A percentile compares a stretch with the other conserved stretches of the same genome.
phyloP scores from a whole-genome alignment of 2,329 filamentous ascomycete species.

The Ophiocordyceps camponoti-floridani region DNA sequence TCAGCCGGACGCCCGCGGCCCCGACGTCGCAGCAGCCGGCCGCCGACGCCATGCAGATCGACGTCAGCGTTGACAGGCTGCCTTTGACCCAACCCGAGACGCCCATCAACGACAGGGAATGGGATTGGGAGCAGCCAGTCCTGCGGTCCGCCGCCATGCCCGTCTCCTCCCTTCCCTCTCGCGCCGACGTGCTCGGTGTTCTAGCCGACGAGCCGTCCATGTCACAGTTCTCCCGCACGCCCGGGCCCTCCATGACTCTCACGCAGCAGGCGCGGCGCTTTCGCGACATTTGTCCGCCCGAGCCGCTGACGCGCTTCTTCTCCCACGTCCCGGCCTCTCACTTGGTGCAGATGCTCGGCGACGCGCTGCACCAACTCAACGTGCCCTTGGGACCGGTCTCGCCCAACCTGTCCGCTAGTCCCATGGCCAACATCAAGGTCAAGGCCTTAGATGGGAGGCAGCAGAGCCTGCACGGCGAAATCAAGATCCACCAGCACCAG shows the following conservation, averaged over 20 bases:
- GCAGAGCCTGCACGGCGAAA: constrained; percentile 57
- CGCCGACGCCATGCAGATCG: constrained; percentile 52
- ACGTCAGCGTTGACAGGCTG: constrained; percentile 33
- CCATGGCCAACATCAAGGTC: constrained; percentile 49
- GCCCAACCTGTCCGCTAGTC: constrained; percentile 32
- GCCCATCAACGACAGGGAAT: constrained; percentile 53
- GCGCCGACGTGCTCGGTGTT: constrained; percentile 31
- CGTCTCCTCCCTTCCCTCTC: constrained; percentile 15
- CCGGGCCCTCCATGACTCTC: constrained; percentile 61
- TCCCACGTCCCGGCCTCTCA: constrained; percentile 59
- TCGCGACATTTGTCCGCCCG: constrained; percentile 75
- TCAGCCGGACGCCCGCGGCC: constrained; percentile 47
- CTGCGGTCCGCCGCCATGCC: constrained; percentile 32
- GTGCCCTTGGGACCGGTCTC: constrained; percentile 46
- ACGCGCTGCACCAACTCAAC: constrained; percentile 70
- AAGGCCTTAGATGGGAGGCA: constrained; percentile 55
- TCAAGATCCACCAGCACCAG: constrained; percentile 49
- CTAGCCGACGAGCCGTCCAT: constrained; percentile 75
- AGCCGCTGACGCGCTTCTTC: constrained; percentile 82
- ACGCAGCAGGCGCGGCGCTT: constrained; percentile 84
- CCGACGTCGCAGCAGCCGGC: constrained; percentile 22
- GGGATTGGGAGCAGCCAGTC: constrained; percentile 73
- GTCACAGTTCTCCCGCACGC: constrained; percentile 68
- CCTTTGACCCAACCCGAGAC: constrained; percentile 78
- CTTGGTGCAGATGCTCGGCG: constrained; percentile 62